Evolutionary conservation across 805 yeast species (phyloP), one percentile per base, ranked within the genome.

Genomic region (Hanseniaspora vineae): DNA sequence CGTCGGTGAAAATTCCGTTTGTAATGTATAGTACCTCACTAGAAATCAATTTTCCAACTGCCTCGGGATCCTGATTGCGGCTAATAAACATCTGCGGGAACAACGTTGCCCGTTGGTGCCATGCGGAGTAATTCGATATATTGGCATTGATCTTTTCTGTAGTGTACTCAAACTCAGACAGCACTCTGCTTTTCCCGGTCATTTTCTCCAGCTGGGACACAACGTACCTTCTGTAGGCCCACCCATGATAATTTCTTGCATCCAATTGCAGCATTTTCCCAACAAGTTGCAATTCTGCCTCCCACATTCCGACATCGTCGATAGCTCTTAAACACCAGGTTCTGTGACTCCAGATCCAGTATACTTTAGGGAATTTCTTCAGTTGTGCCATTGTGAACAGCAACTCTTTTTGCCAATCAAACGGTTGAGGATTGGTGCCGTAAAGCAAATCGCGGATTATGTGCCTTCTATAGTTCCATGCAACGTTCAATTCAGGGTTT

Each of bases 331-430:
- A 64, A 42, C 84, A 74, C 97, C 98, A 92, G 11, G 75, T 66
- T 35, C 98, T 70, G 60, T 92, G 97, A 55, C 81, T 84, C 97
- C 97, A 92, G 12, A 92, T 80, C 96, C 97, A 92, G 59, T 92
- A 92, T 39, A 89, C 86, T 61, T 92, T 92, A 1, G 98, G 97
- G 54, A 66, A 80, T 48, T 70, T 64, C 47, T 75, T 75, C 55
- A 92, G 64, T 53, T 78, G 75, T 0, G 60, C 63, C 66, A 81
- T 69, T 1, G 80, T 71, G 58, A 85, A 78, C 20, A 64, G 53
- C 42, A 92, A 67, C 53, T 90, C 98, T 2, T 66, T 61, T 1
- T 69, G 68, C 68, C 68, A 64, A 45, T 44, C 45, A 31, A 31
- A 45, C 8, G 19, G n/a, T 17, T 18, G n/a, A 39, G 14, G 3